Percentiles rank a stretch among this genome's conserved stretches.
Conservation (phyloP, 805 yeast genomes). For the Candida sanyiensis region DNA sequence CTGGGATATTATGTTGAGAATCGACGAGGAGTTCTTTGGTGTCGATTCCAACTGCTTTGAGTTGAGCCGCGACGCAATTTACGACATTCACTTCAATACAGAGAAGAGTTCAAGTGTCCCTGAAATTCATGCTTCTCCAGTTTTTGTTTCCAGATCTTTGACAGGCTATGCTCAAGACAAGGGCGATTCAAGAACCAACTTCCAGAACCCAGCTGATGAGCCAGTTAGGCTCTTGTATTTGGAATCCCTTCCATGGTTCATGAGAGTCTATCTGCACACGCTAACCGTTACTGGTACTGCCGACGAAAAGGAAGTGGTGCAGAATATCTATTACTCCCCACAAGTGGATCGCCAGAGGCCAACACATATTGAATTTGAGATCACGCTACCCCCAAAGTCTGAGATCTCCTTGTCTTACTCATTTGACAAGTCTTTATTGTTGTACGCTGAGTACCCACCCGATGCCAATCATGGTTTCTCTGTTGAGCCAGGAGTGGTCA, state of each 20-base stretch:
- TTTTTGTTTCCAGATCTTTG: conserved; percentile 74
- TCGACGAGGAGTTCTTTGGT: conserved; percentile 26
- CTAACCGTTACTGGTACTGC: conserved; percentile 32
- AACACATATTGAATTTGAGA: conserved; percentile 67
- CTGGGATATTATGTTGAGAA: conserved; percentile 42
- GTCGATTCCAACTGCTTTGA: conserved; percentile 35
- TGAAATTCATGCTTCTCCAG: conserved; percentile 47
- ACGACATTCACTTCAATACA: conserved; percentile 33
- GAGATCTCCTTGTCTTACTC: conserved; percentile 61
- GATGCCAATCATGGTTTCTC: conserved; percentile 98
- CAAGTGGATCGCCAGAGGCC: conserved; percentile 79
- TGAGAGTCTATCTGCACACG: conserved; percentile 76
- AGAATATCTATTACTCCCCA: conserved; percentile 59
- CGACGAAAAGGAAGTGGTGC: conserved; percentile 36
- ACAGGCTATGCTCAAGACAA: conserved; percentile 89
- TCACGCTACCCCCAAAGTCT: conserved; percentile 59
- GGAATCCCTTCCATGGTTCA: conserved; percentile 91
- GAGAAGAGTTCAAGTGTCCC: conserved; percentile 39
- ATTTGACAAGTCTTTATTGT: conserved; percentile 81
- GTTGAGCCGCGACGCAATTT: conserved; percentile 19
- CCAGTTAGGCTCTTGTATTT: conserved; percentile 53
- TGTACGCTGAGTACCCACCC: conserved; percentile 94
- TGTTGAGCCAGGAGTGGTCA: conserved; percentile 81
- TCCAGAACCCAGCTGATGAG: conserved; percentile 56
- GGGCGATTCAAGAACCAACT: conserved; percentile 80